phyloP scores from a whole-genome alignment of 176 grass and related monocot species.

The Guadua angustifolia region DNA sequence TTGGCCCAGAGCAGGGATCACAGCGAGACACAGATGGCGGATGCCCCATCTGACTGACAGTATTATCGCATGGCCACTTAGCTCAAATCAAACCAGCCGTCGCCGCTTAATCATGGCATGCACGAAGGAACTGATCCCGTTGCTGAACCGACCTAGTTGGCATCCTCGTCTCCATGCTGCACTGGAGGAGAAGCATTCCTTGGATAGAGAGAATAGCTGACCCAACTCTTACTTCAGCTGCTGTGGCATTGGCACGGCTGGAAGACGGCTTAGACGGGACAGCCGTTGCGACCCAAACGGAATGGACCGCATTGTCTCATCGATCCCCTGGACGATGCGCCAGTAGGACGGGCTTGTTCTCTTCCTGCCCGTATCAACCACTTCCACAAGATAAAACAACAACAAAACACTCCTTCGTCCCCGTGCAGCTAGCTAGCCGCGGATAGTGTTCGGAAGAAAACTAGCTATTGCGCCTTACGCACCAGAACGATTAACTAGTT shows the following conservation, averaged over 20 bases:
- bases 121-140: background rate
- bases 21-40: background rate
- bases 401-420: background rate
- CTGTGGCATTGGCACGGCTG: background rate
- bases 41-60: background rate
- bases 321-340: background rate
- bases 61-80: background rate
- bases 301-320: background rate
- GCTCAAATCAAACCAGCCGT: background rate
- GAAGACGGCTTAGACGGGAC: background rate
- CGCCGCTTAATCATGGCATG: background rate
- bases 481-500: background rate
- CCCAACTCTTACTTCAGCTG: background rate
- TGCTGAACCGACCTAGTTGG: background rate
- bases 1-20: background rate
- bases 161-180: background rate
- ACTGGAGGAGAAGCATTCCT: background rate
- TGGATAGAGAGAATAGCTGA: background rate
- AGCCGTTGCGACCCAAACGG: background rate
- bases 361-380: background rate
- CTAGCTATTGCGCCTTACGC: background rate
- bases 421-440: background rate
- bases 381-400: background rate
- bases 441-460: background rate
- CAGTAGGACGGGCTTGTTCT: constrained; percentile 7